Evolutionary conservation across 495 filamentous ascomycete species (phyloP), one percentile per base, ranked within the genome.

Genomic region (Penicillium coprophilum): DNA sequence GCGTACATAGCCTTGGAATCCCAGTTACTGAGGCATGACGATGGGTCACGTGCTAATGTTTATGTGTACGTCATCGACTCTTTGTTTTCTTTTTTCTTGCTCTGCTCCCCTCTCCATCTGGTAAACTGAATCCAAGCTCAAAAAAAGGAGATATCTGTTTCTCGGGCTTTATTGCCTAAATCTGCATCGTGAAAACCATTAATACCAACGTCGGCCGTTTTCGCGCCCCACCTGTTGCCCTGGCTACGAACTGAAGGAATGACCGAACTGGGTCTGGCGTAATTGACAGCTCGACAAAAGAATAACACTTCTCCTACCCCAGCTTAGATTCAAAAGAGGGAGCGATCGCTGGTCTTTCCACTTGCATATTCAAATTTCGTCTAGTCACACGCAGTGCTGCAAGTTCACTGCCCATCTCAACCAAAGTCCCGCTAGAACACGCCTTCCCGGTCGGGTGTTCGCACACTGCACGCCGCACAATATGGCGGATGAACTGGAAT

Each of bases 401-500:
- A 40, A 27, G 49, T 19, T 51, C 21, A n/a, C 15, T 45, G 9
- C 19, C 19, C n/a, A 32, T 53, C 4, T 36, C 27, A 5, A 31
- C 19, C 17, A 36, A 46, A 28, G 11, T 28, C 15, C 8, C 38
- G 21, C 32, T 15, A 50, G 24, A 23, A 11, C 17, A 24, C 39
- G 15, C 17, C 23, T 13, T 21, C 39, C 52, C 34, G 53, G 53
- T 60, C 48, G 31, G 46, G 45, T n/a, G n/a, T n/a, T 43, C 31
- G 44, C 49, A 54, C 36, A 39, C 31, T 17, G n/a, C 45, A 54
- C 50, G 24, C 39, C 45, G 41, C 23, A 53, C 64, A 80, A 40
- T 65, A 89, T 89, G 86, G 74, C 74, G 21, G 90, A 92, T 62
- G 85, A 81, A 55, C 69, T 86, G 47, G 87, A 92, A 53, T 98